These are phyloP conservation scores for Pythium coloratum DNA, from an alignment of 352 stramenopile species.

Conservation along the genomic window DNA sequence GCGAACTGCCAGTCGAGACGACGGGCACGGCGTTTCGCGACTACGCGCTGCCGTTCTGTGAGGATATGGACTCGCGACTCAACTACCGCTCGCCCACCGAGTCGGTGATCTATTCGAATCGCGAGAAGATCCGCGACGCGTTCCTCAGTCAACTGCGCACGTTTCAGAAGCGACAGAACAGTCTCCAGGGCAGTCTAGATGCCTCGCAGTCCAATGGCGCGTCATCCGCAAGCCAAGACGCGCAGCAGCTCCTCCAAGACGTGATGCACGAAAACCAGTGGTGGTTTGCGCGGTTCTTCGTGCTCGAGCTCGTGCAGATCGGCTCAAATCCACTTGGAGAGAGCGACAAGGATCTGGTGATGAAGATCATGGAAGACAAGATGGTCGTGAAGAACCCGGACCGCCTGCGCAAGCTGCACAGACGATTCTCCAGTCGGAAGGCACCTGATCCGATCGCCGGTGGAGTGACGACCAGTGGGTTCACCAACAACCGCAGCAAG, in stretches of 20 bases:
- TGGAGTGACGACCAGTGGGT: conserved; percentile 5
- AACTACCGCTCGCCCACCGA: conserved; percentile 60
- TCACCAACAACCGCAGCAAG: conserved; percentile 1
- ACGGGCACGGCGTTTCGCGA: conserved; percentile 47
- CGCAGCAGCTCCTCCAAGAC: conserved; percentile 36
- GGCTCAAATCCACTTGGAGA: conserved; percentile 70
- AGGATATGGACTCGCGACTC: conserved; percentile 65
- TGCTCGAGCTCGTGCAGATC: conserved; percentile 65
- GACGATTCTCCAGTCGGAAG: conserved; percentile 59
- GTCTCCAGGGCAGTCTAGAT: conserved; percentile 30
- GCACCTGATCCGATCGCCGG: background rate
- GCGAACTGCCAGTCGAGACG: conserved; percentile 51
- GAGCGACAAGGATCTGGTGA: conserved; percentile 68
- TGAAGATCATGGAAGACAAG: conserved; percentile 72
- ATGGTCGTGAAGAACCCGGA: conserved; percentile 66
- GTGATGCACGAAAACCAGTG: conserved; percentile 58
- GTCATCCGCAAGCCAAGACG: conserved; percentile 30
- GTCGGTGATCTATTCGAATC: conserved; percentile 59
- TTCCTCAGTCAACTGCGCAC: conserved; percentile 57
- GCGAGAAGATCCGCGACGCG: conserved; percentile 61
- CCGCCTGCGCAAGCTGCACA: conserved; percentile 65
- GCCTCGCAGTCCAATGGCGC: conserved; percentile 26
- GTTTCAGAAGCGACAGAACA: conserved; percentile 65
- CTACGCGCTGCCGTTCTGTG: conserved; percentile 65
- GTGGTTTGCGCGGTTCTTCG: conserved; percentile 81